phyloP scores from a whole-genome alignment of 2,329 filamentous ascomycete genomes.

The Ophiostoma ulmi region DNA sequence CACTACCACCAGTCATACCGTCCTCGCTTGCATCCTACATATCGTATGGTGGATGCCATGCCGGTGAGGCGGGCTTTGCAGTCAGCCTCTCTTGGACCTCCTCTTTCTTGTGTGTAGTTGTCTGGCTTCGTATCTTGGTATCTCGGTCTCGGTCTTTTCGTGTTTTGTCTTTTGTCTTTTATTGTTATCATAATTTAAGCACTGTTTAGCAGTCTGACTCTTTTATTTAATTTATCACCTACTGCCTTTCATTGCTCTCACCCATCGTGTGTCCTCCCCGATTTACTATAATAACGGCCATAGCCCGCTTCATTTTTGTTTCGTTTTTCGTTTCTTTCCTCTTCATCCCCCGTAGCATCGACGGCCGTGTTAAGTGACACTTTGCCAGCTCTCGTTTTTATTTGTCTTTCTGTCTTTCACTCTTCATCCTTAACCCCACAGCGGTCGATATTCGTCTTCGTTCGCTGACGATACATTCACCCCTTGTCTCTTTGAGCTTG shows the following conservation, averaged over 20 bases:
- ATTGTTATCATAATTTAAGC: neutral
- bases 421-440: slow-evolving; percentile 5
- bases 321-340: neutral
- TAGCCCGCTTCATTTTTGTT: neutral
- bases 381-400: slow-evolving; percentile 14
- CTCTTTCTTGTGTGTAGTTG: slow-evolving; percentile 1
- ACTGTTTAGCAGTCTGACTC: neutral
- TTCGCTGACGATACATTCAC: neutral
- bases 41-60: neutral
- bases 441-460: slow-evolving; percentile 6
- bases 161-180: neutral
- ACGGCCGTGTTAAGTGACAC: slow-evolving; percentile 10
- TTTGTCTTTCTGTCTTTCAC: neutral
- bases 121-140: neutral
- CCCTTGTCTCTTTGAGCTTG: neutral
- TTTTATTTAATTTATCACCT: neutral
- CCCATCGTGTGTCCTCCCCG: neutral
- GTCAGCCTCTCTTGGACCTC: slow-evolving; percentile 10
- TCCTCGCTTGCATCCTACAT: neutral
- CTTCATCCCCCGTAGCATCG: slow-evolving; percentile 11
- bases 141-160: neutral
- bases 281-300: slow-evolving; percentile 10
- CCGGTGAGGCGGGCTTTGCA: slow-evolving; percentile 9
- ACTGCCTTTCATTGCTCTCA: neutral
- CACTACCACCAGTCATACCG: neutral